These are phyloP conservation scores for Hortaea sp. DNA, from an alignment of 2,329 filamentous ascomycete genomes.

Conservation along the genomic window DNA sequence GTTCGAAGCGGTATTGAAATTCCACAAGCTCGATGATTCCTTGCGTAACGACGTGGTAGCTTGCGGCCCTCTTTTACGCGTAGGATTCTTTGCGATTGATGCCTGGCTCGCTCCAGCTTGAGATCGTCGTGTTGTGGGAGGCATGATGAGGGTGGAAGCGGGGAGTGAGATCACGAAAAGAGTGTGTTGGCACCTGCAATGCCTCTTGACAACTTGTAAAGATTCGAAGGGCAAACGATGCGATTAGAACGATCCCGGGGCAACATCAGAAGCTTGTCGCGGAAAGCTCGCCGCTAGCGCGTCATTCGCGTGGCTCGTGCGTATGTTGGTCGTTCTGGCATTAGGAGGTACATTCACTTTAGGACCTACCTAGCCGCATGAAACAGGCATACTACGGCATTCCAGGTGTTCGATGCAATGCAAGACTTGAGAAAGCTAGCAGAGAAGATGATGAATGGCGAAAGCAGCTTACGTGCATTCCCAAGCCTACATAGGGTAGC, in stretches of 20 bases:
- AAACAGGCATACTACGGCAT: too few relatives aligned
- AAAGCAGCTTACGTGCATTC: not conserved
- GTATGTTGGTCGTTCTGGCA: not conserved
- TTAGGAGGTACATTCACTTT: too few relatives aligned
- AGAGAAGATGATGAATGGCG: not conserved
- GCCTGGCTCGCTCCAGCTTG: slow-evolving; percentile 4
- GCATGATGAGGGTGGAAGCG: slow-evolving; percentile 1
- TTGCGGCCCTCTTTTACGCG: slow-evolving; percentile 1
- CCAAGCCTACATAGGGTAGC: not conserved
- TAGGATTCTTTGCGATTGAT: slow-evolving; percentile 1
- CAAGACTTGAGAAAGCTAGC: not conserved
- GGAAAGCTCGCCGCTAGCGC: slow-evolving; percentile 2
- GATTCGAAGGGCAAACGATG: too few relatives aligned
- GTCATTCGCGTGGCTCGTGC: not conserved
- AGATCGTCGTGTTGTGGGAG: slow-evolving; percentile 9
- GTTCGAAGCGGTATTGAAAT: slow-evolving; percentile 5
- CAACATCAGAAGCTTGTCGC: too few relatives aligned
- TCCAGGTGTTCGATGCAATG: too few relatives aligned
- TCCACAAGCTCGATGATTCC: slow-evolving; percentile 6
- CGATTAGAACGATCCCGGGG: too few relatives aligned
- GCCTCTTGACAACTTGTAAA: too few relatives aligned
- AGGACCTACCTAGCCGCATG: too few relatives aligned
- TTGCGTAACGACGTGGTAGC: not conserved
- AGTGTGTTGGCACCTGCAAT: too few relatives aligned
- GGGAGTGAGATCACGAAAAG: too few relatives aligned